phyloP scores from a whole-genome alignment of 352 stramenopile species.

The Pythium monospermum region DNA sequence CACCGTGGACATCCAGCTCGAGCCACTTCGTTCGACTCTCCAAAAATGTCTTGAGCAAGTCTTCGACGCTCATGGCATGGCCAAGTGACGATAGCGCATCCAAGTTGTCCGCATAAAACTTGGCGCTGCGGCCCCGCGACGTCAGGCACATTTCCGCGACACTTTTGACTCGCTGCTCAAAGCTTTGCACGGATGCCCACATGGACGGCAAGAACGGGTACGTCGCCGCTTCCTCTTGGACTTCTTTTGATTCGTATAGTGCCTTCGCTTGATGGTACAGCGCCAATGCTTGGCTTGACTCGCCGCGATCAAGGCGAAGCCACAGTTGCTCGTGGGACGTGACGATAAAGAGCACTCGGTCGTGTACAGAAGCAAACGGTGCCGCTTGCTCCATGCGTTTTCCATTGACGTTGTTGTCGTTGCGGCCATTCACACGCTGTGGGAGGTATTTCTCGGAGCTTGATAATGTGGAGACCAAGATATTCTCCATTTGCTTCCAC shows the following conservation, averaged over 20 bases:
- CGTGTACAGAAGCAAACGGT: constrained; percentile 11
- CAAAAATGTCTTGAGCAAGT: constrained; percentile 45
- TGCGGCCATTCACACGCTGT: neutral
- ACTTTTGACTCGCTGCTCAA: constrained; percentile 49
- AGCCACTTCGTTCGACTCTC: constrained; percentile 54
- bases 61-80: constrained; percentile 20
- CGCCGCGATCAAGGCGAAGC: constrained; percentile 56
- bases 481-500: constrained; percentile 63
- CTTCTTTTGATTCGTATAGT: constrained; percentile 22
- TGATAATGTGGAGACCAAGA: constrained; percentile 28
- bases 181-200: constrained; percentile 66
- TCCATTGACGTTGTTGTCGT: constrained; percentile 5
- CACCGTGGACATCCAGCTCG: constrained; percentile 6
- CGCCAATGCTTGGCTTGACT: constrained; percentile 43
- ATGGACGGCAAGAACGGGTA: constrained; percentile 66
- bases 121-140: constrained; percentile 42
- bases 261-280: constrained; percentile 38
- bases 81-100: constrained; percentile 40
- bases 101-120: constrained; percentile 68
- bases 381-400: neutral
- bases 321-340: constrained; percentile 64
- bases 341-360: constrained; percentile 51
- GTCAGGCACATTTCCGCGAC: constrained; percentile 45
- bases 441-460: constrained; percentile 11
- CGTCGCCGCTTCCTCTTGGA: constrained; percentile 12